Base-by-base conservation (phyloP, 345 rosid species). In the Hibiscus trionum region DNA sequence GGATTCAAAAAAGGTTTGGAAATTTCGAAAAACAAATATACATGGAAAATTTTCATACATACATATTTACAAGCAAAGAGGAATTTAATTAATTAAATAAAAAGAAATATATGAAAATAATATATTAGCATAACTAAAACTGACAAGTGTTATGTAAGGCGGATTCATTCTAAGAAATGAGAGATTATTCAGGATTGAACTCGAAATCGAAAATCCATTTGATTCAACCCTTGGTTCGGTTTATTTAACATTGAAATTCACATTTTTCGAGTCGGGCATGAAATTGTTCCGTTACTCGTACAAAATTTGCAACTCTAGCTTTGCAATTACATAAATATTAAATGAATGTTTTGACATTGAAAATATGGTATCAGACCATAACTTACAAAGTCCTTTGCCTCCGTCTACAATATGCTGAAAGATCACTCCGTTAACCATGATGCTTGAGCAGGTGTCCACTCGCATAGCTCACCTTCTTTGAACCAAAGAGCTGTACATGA, bases 401-500 rank as follows among this genome's bases (percentile, higher is more conserved):
- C 61, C 70, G 64, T 75, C 49, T 53, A 50, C 16, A 17, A 60
- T 60, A 12, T 29, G 47, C 62, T 37, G 19, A 69, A 29, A 56
- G 58, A 52, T 91, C 78, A 89, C 80, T 89, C 97, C 77, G 80
- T 83, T 33, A 89, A 76, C 98, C 98, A 91, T 66, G 83, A 73
- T 75, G 85, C 93, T 73, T 76, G 86, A 79, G 90, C 91, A 11
- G 96, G 86, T 69, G 93, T 86, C 98, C 96, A 94, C 75, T 84
- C 69, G 76, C 91, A 90, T 57, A 90, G 17, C 69, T 94, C 98
- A 16, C 89, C 95, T 76, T 90, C 97, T 82, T 91, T 84, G 77
- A 94, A 94, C 98, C 98, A 94, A 15, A 94, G 84, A 57, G 75
- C 97, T 94, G 84, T 14, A 63, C 42, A 61, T 55, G 27, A 60